These are phyloP conservation scores for Solanum lycopersicoides DNA, from an alignment of 257 asterid genomes.

Conservation along the genomic window DNA sequence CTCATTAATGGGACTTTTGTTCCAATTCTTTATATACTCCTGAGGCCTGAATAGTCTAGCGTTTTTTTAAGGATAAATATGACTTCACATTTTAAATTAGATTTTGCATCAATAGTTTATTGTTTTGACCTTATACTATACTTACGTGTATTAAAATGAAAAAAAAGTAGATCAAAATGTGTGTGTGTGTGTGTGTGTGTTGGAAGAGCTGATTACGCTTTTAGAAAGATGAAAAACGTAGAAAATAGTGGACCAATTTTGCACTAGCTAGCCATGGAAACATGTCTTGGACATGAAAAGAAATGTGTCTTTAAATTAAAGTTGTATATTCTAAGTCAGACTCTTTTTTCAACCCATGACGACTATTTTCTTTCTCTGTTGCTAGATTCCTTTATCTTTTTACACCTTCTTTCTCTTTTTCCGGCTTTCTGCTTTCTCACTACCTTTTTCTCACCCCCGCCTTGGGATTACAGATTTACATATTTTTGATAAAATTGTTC, in stretches of 20 bases:
- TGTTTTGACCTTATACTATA: background rate
- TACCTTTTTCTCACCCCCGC: background rate
- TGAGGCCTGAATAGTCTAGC: no score
- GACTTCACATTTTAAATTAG: background rate
- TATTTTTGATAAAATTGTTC: background rate
- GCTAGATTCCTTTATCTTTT: slow-evolving; percentile 5
- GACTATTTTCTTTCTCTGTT: background rate
- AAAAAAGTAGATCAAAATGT: background rate
- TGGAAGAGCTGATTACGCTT: background rate
- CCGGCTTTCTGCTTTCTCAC: background rate
- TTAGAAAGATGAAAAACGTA: background rate
- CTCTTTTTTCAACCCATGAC: background rate
- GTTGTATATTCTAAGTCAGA: background rate
- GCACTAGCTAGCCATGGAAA: slow-evolving; percentile 12
- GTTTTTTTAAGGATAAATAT: background rate
- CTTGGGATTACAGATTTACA: background rate
- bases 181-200: slow-evolving; percentile 4
- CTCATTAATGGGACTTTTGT: background rate
- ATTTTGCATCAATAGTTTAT: background rate
- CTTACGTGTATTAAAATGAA: background rate
- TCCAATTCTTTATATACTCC: background rate
- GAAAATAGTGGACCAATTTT: background rate
- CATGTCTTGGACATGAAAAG: slow-evolving; percentile 30
- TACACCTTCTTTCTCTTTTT: background rate
- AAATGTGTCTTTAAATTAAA: slow-evolving; percentile 6